Percentiles rank a stretch among this genome's conserved stretches.
Conservation (phyloP, 2,329 filamentous ascomycete species). For the Ophiostoma novo-ulmi region DNA sequence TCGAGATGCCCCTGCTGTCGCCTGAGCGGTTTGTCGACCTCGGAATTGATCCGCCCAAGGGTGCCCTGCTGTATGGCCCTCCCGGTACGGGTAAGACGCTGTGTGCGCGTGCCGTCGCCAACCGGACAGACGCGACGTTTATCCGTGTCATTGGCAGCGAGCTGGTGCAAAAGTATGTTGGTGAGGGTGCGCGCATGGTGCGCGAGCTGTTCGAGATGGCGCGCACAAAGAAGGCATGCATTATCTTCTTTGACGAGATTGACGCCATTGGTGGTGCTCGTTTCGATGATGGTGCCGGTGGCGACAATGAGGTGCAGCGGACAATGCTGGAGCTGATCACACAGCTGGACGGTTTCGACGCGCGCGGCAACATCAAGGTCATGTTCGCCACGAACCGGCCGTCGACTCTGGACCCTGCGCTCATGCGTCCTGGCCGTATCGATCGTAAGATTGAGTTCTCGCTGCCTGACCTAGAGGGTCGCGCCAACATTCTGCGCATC, state of each 20-base stretch:
- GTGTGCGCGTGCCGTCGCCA: conserved; percentile 93
- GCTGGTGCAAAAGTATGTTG: conserved; percentile 97
- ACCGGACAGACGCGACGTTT: conserved; percentile 96
- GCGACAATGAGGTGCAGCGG: conserved; percentile 94
- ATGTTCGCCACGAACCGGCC: conserved; percentile 99
- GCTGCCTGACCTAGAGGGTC: conserved; percentile 90
- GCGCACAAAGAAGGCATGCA: conserved; percentile 97
- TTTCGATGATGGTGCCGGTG: conserved; percentile 94
- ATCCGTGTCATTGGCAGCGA: conserved; percentile 98
- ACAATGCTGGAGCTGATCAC: conserved; percentile 98
- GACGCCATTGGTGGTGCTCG: conserved; percentile 98
- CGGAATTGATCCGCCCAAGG: conserved; percentile 98
- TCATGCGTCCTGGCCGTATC: conserved; percentile 95
- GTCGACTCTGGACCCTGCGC: conserved; percentile 88
- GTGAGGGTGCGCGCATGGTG: conserved; percentile 97
- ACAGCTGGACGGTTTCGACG: conserved; percentile 97
- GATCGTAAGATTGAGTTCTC: conserved; percentile 99
- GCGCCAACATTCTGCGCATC: conserved; percentile 95
- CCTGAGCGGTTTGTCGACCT: conserved; percentile 96
- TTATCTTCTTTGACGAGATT: conserved; percentile 99
- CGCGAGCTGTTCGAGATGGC: conserved; percentile 99
- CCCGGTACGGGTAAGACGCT: conserved; percentile 99
- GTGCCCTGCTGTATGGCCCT: conserved; percentile 90
- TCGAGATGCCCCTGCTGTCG: conserved; percentile 95
- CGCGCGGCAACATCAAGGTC: conserved; percentile 97